These are phyloP conservation scores for Telfairia occidentalis DNA, from an alignment of 331 rosid genomes.

Conservation along the genomic window DNA sequence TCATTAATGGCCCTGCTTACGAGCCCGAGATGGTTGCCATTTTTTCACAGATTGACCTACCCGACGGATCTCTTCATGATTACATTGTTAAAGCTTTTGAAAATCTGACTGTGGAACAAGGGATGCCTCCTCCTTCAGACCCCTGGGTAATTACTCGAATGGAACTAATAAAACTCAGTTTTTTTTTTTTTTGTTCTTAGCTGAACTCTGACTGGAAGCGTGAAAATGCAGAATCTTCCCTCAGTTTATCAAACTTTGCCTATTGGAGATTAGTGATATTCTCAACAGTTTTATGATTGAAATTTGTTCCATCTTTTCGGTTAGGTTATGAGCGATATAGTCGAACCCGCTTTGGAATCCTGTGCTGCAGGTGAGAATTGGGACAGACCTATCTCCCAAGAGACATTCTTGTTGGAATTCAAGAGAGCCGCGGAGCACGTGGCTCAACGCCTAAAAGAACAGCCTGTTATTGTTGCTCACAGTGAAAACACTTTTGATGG, in stretches of 20 bases:
- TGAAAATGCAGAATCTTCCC: not conserved
- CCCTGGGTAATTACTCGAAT: conserved; percentile 54
- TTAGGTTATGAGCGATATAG: conserved; percentile 62
- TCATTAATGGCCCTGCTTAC: conserved; percentile 46
- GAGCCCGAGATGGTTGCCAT: conserved; percentile 55
- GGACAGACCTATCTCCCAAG: conserved; percentile 48
- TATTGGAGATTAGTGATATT: not conserved
- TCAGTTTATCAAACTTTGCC: not conserved
- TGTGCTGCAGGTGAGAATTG: conserved; percentile 26
- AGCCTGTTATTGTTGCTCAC: conserved; percentile 75
- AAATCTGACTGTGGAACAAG: conserved; percentile 72
- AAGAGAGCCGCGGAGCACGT: conserved; percentile 57
- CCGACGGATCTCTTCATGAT: conserved; percentile 29
- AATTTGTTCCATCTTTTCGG: not conserved
- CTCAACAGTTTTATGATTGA: not conserved
- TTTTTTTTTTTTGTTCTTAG: not conserved
- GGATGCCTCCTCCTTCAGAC: conserved; percentile 85
- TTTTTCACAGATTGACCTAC: conserved; percentile 35
- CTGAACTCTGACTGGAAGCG: not conserved
- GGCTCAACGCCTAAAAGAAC: conserved; percentile 57
- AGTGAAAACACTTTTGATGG: conserved; percentile 86
- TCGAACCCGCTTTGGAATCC: conserved; percentile 57
- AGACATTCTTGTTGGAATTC: conserved; percentile 56
- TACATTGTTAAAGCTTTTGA: conserved; percentile 51
- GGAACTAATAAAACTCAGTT: not conserved